Evolutionary conservation across 208 protist genomes (phyloP), one percentile per base, ranked within the genome.

Genomic region (Trypanosoma cruzi): DNA sequence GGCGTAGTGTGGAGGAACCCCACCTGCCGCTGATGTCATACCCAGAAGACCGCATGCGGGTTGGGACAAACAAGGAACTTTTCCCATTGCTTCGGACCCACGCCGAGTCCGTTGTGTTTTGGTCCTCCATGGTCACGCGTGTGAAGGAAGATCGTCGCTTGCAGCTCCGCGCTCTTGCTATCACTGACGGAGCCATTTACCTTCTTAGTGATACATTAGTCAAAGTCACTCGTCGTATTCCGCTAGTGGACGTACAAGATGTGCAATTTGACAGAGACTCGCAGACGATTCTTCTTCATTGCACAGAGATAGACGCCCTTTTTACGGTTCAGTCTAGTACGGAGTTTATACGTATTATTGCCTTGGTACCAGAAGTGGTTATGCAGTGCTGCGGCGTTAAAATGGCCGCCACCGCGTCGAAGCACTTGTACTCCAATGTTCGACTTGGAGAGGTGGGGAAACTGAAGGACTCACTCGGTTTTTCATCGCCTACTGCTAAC

Each of bases 111-210:
- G 49, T 75, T 44, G 79, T 88, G 22, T 75, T 73, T 69, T 88
- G 78, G 79, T 88, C 82, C 8, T 88, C 79, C 29, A 79, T 85
- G 59, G 72, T 84, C 58, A 74, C 62, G 11, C 70, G 71, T 57
- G 60, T 79, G 10, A 54, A 61, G 32, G 77, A 64, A 34, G 77
- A 82, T 55, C 65, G 68, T 69, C 65, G 68, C 24, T 61, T 74
- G n/a, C 68, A 63, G 16, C 64, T 85, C 6, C 68, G 68, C 48
- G 68, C 74, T 32, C 28, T 89, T 56, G 77, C 81, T 7, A 71
- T 90, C n/a, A 85, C 85, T 5, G 82, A 87, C 70, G 61, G 76
- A 32, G 80, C 85, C 53, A 2, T 90, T 36, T 87, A 87, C 64
- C 13, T 81, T n/a, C 34, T 77, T 32, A 70, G 54, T 32, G 73